Conservation (phyloP, 2,329 filamentous ascomycete genomes). For the Plectosphaerella cucumerina region DNA sequence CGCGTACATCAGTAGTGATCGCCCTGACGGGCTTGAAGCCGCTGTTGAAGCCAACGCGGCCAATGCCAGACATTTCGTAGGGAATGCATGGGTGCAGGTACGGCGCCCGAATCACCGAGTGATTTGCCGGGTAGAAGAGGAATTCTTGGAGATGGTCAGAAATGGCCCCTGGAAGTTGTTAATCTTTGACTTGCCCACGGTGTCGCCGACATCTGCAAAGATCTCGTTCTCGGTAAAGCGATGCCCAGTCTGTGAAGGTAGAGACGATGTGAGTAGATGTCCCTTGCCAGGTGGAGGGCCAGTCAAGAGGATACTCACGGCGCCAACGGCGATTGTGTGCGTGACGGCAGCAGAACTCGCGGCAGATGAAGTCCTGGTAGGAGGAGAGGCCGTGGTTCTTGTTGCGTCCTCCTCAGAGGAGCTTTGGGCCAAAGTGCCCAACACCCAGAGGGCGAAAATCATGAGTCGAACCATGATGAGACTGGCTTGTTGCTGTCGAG, state of each 20-base stretch:
- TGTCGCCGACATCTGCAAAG: conserved; percentile 39
- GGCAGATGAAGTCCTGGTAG: background rate
- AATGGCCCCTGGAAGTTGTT: background rate
- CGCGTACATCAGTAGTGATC: conserved; percentile 39
- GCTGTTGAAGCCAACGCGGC: conserved; percentile 49
- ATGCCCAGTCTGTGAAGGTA: conserved; percentile 17
- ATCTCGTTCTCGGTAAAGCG: conserved; percentile 25
- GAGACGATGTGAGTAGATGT: too few relatives aligned
- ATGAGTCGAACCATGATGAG: background rate
- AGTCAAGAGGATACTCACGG: conserved; percentile 1
- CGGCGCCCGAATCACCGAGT: conserved; percentile 59
- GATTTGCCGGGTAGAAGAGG: conserved; percentile 58
- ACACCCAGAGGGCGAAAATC: background rate
- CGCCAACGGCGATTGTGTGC: conserved; percentile 11
- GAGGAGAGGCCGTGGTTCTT: background rate
- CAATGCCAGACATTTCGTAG: conserved; percentile 46
- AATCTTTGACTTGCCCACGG: conserved; percentile 32
- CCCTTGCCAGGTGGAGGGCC: too few relatives aligned
- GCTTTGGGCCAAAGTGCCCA: background rate
- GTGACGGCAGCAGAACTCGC: conserved; percentile 1
- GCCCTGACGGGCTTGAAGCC: conserved; percentile 42
- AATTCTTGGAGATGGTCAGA: conserved; percentile 35
- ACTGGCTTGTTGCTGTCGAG: background rate
- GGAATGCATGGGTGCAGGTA: conserved; percentile 60
- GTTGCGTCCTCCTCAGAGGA: background rate